phyloP scores from a whole-genome alignment of 305 asterid species.

The Striga hermonthica region DNA sequence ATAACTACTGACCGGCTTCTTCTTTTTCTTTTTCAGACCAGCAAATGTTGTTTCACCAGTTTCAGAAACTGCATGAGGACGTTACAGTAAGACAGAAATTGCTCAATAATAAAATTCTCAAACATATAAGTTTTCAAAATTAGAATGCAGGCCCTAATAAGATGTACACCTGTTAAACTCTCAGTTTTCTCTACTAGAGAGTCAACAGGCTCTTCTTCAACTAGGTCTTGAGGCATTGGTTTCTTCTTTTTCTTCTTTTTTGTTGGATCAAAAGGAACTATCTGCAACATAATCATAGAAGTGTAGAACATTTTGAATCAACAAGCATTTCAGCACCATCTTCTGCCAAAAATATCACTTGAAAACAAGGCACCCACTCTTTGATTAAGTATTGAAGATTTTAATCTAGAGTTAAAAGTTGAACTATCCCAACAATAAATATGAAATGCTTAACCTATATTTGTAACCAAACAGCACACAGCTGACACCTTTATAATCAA shows the following conservation, averaged over 20 bases:
- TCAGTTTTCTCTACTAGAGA: conserved; percentile 11
- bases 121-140: background rate
- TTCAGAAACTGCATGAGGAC: conserved; percentile 8
- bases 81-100: background rate
- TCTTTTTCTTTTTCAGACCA: conserved; percentile 19
- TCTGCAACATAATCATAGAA: conserved; percentile 9
- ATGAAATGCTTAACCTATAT: too few species aligned
- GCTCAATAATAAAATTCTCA: background rate
- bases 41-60: background rate
- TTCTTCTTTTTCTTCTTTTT: conserved; percentile 21
- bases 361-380: background rate
- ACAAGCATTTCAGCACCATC: background rate
- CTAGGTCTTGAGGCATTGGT: conserved; percentile 13
- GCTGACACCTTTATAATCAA: too few species aligned
- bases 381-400: background rate
- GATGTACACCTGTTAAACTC: conserved; percentile 8
- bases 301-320: background rate
- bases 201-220: conserved; percentile 5
- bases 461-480: too few species aligned
- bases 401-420: too few species aligned
- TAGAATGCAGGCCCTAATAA: background rate
- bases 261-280: conserved; percentile 15
- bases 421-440: too few species aligned
- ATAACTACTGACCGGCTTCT: conserved; percentile 1
- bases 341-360: background rate